These are phyloP conservation scores for Kazachstania sp. DNA, from an alignment of 1,139 yeast species.

Conservation along the genomic window DNA sequence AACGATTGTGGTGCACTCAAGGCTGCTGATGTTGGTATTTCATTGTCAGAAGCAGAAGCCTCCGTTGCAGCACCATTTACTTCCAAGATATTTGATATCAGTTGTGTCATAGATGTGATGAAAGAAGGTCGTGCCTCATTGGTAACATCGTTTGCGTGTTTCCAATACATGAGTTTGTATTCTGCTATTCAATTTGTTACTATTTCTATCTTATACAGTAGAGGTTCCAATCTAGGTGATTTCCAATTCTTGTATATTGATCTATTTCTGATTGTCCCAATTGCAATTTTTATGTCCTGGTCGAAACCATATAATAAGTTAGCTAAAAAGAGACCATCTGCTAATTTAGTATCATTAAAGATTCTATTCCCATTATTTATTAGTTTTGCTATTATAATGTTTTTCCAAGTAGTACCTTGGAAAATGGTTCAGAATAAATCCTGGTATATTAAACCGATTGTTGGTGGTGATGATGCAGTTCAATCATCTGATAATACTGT, in stretches of 20 bases:
- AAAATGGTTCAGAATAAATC: constrained; percentile 43
- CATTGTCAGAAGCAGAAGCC: constrained; percentile 95
- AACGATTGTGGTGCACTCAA: constrained; percentile 97
- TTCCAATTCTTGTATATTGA: constrained; percentile 94
- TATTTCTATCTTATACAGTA: constrained; percentile 72
- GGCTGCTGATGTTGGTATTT: constrained; percentile 95
- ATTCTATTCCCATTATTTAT: constrained; percentile 72
- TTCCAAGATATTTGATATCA: constrained; percentile 76
- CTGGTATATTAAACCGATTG: constrained; percentile 78
- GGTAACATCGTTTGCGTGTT: constrained; percentile 92
- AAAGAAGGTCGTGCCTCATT: constrained; percentile 91
- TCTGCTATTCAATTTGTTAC: constrained; percentile 93
- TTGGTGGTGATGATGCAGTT: constrained; percentile 80
- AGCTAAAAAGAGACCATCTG: constrained; percentile 76
- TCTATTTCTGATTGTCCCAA: constrained; percentile 77
- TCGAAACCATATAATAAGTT: constrained; percentile 64
- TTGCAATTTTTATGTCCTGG: constrained; percentile 98
- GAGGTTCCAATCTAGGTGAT: constrained; percentile 94
- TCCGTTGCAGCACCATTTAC: constrained; percentile 99
- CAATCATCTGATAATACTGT: constrained; percentile 85
- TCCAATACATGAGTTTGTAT: constrained; percentile 94
- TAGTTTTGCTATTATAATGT: constrained; percentile 52
- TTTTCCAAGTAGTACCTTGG: constrained; percentile 69
- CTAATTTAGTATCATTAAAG: constrained; percentile 84
- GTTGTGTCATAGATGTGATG: constrained; percentile 85